Percentiles rank a stretch among this genome's conserved stretches.
Evolutionary conservation across 768 basidiomycete genomes (phyloP).

Genomic region (Pleurotus ostreatus): DNA sequence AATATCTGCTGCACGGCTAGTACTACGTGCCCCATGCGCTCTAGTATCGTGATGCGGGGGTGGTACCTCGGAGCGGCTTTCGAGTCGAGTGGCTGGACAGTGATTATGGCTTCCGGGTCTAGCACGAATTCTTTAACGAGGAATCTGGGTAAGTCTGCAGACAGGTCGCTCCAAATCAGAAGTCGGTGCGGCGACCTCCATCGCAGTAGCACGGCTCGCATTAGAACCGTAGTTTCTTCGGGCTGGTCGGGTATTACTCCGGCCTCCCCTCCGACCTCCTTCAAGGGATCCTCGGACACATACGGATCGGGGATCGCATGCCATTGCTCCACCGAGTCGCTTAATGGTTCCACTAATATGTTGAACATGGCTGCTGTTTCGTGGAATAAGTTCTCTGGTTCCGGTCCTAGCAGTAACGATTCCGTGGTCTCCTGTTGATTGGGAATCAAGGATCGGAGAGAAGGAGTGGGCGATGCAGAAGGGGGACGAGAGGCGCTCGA

Average conservation of each 20-base stretch:
- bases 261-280: neutral
- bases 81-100: too few species aligned
- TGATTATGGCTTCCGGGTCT: too few species aligned
- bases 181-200: slow-evolving; percentile 2
- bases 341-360: neutral
- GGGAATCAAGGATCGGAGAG: neutral
- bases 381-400: neutral
- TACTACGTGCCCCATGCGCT: neutral
- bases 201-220: slow-evolving; percentile 7
- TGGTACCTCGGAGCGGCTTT: too few species aligned
- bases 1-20: neutral
- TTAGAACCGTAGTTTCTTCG: neutral
- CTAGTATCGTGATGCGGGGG: too few species aligned
- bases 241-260: slow-evolving; percentile 1
- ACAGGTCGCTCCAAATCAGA: neutral
- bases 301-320: neutral
- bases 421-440: neutral
- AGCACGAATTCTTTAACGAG: neutral
- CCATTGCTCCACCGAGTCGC: neutral
- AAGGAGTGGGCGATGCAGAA: neutral
- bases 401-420: neutral
- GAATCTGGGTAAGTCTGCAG: neutral
- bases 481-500: neutral
- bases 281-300: slow-evolving; percentile 3
- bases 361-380: neutral